phyloP scores from a whole-genome alignment of 2,329 filamentous ascomycete genomes.

The Trichophyton equinum region DNA sequence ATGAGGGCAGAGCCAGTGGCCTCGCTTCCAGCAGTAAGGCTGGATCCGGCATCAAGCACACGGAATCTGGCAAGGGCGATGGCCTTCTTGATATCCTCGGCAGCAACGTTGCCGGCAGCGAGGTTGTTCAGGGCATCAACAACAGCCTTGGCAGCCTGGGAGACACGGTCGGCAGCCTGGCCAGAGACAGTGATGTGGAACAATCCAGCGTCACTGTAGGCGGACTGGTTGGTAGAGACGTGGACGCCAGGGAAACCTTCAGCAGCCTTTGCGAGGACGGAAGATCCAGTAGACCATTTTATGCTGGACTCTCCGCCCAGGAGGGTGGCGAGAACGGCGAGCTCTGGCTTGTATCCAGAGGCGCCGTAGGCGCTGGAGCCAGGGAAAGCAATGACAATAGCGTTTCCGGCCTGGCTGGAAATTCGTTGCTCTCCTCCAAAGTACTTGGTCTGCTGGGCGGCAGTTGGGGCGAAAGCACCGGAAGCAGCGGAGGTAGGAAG shows the following conservation, averaged over 20 bases:
- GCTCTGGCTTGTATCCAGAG: conserved; percentile 74
- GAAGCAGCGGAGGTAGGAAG: conserved; percentile 43
- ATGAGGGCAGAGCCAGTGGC: conserved; percentile 75
- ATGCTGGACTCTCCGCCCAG: conserved; percentile 82
- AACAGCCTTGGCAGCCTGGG: conserved; percentile 59
- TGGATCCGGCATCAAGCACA: conserved; percentile 69
- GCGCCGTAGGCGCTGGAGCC: conserved; percentile 63
- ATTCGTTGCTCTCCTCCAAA: conserved; percentile 89
- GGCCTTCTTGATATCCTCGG: conserved; percentile 85
- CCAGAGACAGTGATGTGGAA: conserved; percentile 73
- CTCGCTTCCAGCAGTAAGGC: conserved; percentile 63
- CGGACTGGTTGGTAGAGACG: conserved; percentile 61
- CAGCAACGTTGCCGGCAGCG: conserved; percentile 59
- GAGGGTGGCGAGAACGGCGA: conserved; percentile 72
- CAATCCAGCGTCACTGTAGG: conserved; percentile 91
- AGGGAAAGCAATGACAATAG: conserved; percentile 82
- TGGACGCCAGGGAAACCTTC: conserved; percentile 53
- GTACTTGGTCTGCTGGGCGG: conserved; percentile 62
- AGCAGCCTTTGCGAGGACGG: conserved; percentile 69
- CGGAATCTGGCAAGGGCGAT: conserved; percentile 88
- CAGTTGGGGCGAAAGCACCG: conserved; percentile 40
- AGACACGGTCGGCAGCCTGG: conserved; percentile 53
- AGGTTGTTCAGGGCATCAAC: conserved; percentile 74
- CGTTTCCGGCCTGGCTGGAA: conserved; percentile 62
- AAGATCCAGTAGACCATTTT: conserved; percentile 94